A percentile compares a stretch with the other conserved stretches of the same genome.
These are phyloP conservation scores for Ciborinia camelliae DNA, from an alignment of 2,329 filamentous ascomycete genomes.

Conservation along the genomic window DNA sequence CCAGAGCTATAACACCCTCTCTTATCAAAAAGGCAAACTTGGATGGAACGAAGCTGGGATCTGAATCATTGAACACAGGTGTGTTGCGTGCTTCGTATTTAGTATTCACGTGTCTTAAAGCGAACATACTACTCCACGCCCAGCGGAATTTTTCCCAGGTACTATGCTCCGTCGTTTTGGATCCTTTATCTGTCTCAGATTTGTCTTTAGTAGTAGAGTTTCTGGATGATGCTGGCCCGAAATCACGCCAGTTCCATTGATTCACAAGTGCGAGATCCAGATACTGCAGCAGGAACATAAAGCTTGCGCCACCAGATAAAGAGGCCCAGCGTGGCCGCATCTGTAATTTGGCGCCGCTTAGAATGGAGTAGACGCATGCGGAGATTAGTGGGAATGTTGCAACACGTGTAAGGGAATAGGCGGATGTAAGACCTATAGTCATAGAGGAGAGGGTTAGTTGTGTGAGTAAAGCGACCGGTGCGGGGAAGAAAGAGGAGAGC, in stretches of 20 bases:
- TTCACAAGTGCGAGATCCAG: not conserved
- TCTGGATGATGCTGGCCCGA: not conserved
- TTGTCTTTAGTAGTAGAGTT: not conserved
- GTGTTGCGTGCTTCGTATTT: not conserved
- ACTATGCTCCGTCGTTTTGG: not conserved
- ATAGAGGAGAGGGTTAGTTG: not conserved
- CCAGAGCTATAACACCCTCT: not conserved
- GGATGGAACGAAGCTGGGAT: not conserved
- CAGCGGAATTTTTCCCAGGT: not conserved
- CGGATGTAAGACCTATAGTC: not conserved
- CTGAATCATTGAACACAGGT: not conserved
- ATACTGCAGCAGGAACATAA: not conserved
- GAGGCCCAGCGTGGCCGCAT: slow-evolving; percentile 1
- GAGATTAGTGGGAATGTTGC: not conserved
- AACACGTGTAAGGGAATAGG: not conserved
- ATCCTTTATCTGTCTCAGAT: not conserved
- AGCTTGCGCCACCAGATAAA: slow-evolving; percentile 1
- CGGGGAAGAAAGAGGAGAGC: not conserved
- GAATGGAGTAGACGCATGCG: not conserved
- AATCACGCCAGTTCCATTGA: not conserved
- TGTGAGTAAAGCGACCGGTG: not conserved
- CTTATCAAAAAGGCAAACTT: not conserved
- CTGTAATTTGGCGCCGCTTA: not conserved
- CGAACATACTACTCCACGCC: slow-evolving; percentile 7
- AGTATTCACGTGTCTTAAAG: slow-evolving; percentile 4